phyloP scores from a whole-genome alignment of 2,329 filamentous ascomycete genomes.

The Chaetomium globosum region DNA sequence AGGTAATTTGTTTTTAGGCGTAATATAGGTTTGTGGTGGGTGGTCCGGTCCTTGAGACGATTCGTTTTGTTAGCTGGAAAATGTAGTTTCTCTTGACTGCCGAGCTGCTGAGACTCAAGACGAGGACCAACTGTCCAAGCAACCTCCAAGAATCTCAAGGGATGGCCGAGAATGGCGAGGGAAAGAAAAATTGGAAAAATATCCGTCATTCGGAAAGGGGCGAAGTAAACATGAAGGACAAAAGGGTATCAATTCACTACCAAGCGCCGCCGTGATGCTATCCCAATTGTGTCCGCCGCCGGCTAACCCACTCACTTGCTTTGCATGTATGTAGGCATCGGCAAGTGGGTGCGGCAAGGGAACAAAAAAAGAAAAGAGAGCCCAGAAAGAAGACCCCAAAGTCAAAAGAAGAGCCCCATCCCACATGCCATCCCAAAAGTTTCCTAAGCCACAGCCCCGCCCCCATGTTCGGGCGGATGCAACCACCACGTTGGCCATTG shows the following conservation, averaged over 20 bases:
- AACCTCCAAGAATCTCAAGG: too few relatives aligned
- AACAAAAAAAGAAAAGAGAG: background rate
- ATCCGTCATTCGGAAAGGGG: background rate
- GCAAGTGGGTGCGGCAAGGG: background rate
- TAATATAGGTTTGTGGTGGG: background rate
- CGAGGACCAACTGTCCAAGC: too few relatives aligned
- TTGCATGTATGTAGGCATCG: background rate
- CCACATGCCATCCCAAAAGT: background rate
- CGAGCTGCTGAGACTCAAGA: too few relatives aligned
- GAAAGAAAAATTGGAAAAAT: too few relatives aligned
- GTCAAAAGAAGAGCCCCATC: background rate
- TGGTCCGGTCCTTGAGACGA: too few relatives aligned
- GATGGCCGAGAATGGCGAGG: too few relatives aligned
- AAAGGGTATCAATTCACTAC: constrained; percentile 5
- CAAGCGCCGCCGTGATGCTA: background rate
- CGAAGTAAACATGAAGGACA: background rate
- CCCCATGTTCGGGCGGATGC: too few relatives aligned
- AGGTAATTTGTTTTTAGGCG: background rate
- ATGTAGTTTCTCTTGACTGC: too few relatives aligned
- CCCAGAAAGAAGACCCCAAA: background rate
- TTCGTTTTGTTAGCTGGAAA: too few relatives aligned
- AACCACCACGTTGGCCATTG: background rate
- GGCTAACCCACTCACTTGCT: background rate
- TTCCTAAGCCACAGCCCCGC: background rate
- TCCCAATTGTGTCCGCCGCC: background rate